These are phyloP conservation scores for Geotrichum cucujoidarum DNA, from an alignment of 1,139 yeast genomes.

Conservation along the genomic window DNA sequence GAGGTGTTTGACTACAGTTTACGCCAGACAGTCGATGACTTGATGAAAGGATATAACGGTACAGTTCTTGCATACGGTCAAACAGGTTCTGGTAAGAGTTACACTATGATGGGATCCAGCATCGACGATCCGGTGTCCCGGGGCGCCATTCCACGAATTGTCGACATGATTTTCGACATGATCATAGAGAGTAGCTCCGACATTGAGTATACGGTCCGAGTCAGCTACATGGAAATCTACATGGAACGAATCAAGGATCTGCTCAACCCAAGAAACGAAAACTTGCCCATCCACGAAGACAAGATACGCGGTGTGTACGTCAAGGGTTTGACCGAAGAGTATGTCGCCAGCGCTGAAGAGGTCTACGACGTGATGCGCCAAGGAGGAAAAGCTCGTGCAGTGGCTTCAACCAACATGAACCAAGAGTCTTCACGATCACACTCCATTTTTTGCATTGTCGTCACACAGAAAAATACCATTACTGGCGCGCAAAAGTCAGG, in stretches of 20 bases:
- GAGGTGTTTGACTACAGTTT: conserved; percentile 62
- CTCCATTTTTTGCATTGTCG: conserved; percentile 65
- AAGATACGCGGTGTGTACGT: conserved; percentile 64
- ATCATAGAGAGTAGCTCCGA: conserved; percentile 51
- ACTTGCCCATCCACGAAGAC: conserved; percentile 62
- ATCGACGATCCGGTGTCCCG: conserved; percentile 38
- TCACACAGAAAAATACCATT: conserved; percentile 54
- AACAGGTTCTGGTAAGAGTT: conserved; percentile 83
- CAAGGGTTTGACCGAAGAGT: conserved; percentile 58
- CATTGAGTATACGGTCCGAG: conserved; percentile 62
- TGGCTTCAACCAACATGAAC: conserved; percentile 68
- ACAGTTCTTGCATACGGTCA: conserved; percentile 86
- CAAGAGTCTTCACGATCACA: conserved; percentile 76
- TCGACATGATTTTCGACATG: conserved; percentile 57
- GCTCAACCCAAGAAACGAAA: conserved; percentile 37
- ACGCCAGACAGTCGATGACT: conserved; percentile 56
- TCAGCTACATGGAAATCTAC: conserved; percentile 77
- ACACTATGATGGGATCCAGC: conserved; percentile 74
- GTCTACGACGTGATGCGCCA: conserved; percentile 51
- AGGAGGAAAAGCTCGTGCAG: conserved; percentile 55
- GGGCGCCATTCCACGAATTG: conserved; percentile 73
- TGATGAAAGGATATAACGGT: conserved; percentile 77
- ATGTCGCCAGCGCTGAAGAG: conserved; percentile 56
- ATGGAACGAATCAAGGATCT: conserved; percentile 73
- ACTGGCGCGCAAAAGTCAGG: conserved; percentile 60